Evolutionary conservation across 108 stramenopile species (phyloP).

Genomic region (Skeletonema costatum): DNA sequence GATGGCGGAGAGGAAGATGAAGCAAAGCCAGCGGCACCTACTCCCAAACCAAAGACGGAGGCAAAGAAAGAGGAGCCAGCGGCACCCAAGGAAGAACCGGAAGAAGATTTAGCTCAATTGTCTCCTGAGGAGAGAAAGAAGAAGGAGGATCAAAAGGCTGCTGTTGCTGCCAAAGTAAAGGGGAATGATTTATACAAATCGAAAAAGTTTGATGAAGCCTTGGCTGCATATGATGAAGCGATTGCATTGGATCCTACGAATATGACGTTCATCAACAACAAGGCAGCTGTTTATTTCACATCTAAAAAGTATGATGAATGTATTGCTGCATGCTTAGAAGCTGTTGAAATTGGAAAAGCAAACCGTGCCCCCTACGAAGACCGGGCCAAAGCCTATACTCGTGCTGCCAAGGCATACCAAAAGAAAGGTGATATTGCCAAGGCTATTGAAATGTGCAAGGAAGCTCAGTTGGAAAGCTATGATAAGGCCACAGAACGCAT

Average conservation of each 20-base stretch:
- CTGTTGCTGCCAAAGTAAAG: slow-evolving; percentile 81
- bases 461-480: slow-evolving; percentile 83
- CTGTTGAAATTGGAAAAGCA: slow-evolving; percentile 90
- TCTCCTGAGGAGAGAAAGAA: slow-evolving; percentile 84
- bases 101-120: slow-evolving; percentile 75
- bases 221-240: slow-evolving; percentile 98
- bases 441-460: slow-evolving; percentile 91
- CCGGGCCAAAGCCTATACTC: slow-evolving; percentile 92
- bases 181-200: slow-evolving; percentile 95
- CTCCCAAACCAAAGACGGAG: slow-evolving; percentile 15
- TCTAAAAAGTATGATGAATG: slow-evolving; percentile 90
- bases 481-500: slow-evolving; percentile 92
- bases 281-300: slow-evolving; percentile 96
- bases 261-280: slow-evolving; percentile 96
- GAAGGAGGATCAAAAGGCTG: slow-evolving; percentile 79
- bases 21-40: slow-evolving; percentile 45
- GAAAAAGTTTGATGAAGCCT: slow-evolving; percentile 94
- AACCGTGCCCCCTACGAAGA: slow-evolving; percentile 92
- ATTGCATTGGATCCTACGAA: slow-evolving; percentile 93
- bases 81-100: slow-evolving; percentile 52
- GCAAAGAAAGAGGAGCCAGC: slow-evolving; percentile 38
- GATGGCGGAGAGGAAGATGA: slow-evolving; percentile 50
- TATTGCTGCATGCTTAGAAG: slow-evolving; percentile 85
- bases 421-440: slow-evolving; percentile 89
- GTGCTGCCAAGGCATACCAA: slow-evolving; percentile 92